Percentiles rank a stretch among this genome's conserved stretches.
Conservation (phyloP, 306 rosid species). For the Fragaria nilgerrensis region DNA sequence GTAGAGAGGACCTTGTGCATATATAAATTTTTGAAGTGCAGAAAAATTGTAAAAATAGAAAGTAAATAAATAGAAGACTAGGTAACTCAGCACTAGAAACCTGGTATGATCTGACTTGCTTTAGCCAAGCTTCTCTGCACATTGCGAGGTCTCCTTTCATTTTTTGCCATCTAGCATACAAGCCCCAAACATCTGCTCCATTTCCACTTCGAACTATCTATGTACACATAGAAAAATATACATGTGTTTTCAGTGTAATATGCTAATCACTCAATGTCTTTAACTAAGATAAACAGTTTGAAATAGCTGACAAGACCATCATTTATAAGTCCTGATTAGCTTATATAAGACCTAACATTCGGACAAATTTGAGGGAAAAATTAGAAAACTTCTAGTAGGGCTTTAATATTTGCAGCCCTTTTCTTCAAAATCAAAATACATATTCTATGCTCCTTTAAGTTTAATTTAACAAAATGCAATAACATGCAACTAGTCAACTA, state of each 20-base stretch:
- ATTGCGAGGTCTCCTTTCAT: conserved; percentile 74
- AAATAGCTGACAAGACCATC: neutral
- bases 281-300: neutral
- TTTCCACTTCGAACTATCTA: conserved; percentile 74
- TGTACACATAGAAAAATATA: conserved; percentile 25
- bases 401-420: neutral
- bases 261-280: neutral
- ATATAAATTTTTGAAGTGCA: neutral
- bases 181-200: conserved; percentile 78
- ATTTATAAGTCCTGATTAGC: neutral
- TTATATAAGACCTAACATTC: neutral
- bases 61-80: neutral
- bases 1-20: neutral
- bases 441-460: neutral
- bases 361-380: neutral
- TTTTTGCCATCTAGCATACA: conserved; percentile 93
- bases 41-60: neutral
- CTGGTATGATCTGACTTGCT: conserved; percentile 97
- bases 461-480: neutral
- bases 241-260: neutral
- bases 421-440: neutral
- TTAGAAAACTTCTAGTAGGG: neutral
- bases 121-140: conserved; percentile 92
- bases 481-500: neutral
- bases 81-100: conserved; percentile 21